A percentile compares a stretch with the other conserved stretches of the same genome.
phyloP scores from a whole-genome alignment of 768 basidiomycete genomes.

The Aureoboletus auriporus region DNA sequence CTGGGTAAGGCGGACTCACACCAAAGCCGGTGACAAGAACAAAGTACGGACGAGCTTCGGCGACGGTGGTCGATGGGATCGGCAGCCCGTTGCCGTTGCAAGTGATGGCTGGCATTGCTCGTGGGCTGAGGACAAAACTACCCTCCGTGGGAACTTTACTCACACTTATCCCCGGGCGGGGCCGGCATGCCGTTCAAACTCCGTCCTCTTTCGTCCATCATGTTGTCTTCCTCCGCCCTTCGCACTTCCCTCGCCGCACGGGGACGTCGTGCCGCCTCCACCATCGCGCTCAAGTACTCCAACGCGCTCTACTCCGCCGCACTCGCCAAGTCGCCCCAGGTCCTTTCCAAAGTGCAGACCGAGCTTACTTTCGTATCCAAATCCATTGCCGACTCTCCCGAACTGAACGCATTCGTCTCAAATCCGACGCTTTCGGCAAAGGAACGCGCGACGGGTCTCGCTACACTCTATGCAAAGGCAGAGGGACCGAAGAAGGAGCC shows the following conservation, averaged over 20 bases:
- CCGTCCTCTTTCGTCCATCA: slow-evolving; percentile 30
- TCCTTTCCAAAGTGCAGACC: slow-evolving; percentile 79
- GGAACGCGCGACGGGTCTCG: slow-evolving; percentile 70
- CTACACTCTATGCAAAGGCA: slow-evolving; percentile 60
- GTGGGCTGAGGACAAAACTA: background rate
- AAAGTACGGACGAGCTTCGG: slow-evolving; percentile 35
- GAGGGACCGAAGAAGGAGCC: slow-evolving; percentile 71
- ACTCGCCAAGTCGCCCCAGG: slow-evolving; percentile 76
- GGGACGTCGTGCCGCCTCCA: slow-evolving; percentile 65
- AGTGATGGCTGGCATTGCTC: slow-evolving; percentile 29
- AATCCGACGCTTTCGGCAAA: slow-evolving; percentile 89
- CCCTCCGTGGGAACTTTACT: slow-evolving; percentile 6
- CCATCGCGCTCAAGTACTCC: slow-evolving; percentile 81
- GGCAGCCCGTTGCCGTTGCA: slow-evolving; percentile 9
- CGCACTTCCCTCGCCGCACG: slow-evolving; percentile 44
- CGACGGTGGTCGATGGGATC: slow-evolving; percentile 6
- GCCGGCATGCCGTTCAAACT: slow-evolving; percentile 8
- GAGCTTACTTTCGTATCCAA: slow-evolving; percentile 73
- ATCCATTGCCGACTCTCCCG: slow-evolving; percentile 62
- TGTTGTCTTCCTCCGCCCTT: slow-evolving; percentile 54
- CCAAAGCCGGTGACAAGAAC: slow-evolving; percentile 54
- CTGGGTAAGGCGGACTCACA: slow-evolving; percentile 36
- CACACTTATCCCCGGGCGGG: slow-evolving; percentile 1
- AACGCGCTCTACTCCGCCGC: slow-evolving; percentile 79
- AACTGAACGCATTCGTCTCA: slow-evolving; percentile 66